Base-by-base conservation (phyloP, 345 rosid genomes). In the Aegle marmelos region DNA sequence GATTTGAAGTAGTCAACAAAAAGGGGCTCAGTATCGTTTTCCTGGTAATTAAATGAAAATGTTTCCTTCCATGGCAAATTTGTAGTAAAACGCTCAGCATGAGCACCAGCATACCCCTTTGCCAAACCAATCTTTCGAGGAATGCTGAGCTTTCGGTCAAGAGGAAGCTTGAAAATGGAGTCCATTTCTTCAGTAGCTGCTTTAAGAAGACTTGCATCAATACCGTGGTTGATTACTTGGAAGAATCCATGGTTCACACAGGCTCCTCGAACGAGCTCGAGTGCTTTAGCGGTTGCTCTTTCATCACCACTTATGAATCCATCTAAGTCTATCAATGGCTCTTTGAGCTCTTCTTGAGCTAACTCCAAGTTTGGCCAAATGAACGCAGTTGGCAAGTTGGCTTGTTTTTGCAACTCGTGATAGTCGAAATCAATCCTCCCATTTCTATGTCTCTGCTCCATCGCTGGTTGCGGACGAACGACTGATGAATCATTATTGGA, bases 31-130 rank as follows among this genome's bases (percentile, higher is more conserved):
- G 77, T 28, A 21, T 73, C 70, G 19, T 70, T 68, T 19, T 76
- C 85, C 11, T 39, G 48, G 79, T 63, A 89, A 10, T 78, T 65
- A 69, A 88, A 85, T 1, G 92, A 80, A 25, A 89, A 84, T 4
- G 90, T 88, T 84, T 91, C 94, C 77, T 91, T 91, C 94, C 94
- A 91, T 1, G 92, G 91, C 79, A 91, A 63, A 81, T 88, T 89
- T 25, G 92, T 79, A 7, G 90, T 79, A 34, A 61, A 86, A 64
- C 91, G 65, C 70, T 87, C 86, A 0, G 89, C 88, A 68, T 89
- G 92, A 10, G 92, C 92, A 6, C 84, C 89, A 2, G 92, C 76
- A 63, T 85, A 91, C 4, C 94, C 92, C 2, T 27, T 37, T n/a
- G 82, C 79, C 1, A 64, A 67, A 2, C 87, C 88, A 0, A 88